Evolutionary conservation across 345 rosid species (phyloP).

Genomic region (Syzygium oleosum): DNA sequence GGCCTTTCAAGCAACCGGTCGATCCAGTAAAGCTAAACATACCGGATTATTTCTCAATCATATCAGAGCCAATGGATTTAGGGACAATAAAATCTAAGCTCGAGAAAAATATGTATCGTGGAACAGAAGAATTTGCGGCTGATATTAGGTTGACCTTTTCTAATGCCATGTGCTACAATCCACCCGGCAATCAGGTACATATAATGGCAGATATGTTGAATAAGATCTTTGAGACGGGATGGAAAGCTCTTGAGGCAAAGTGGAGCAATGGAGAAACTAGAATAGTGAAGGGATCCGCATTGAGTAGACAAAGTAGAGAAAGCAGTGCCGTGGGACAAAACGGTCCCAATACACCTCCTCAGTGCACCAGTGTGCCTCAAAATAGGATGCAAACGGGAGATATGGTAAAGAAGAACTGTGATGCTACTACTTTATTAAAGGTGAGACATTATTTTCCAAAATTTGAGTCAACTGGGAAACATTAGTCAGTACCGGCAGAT

Average conservation of each 20-base stretch:
- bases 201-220: slow-evolving; percentile 34
- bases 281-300: slow-evolving; percentile 9
- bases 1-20: slow-evolving; percentile 61
- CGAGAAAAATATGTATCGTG: slow-evolving; percentile 32
- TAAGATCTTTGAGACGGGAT: slow-evolving; percentile 43
- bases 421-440: slow-evolving; percentile 14
- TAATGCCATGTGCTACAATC: slow-evolving; percentile 84
- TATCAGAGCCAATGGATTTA: slow-evolving; percentile 77
- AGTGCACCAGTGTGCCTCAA: slow-evolving; percentile 13
- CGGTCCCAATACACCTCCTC: slow-evolving; percentile 25
- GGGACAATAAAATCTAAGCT: slow-evolving; percentile 64
- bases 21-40: slow-evolving; percentile 56
- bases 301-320: slow-evolving; percentile 16
- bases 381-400: slow-evolving; percentile 18
- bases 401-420: slow-evolving; percentile 11
- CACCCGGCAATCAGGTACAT: slow-evolving; percentile 48
- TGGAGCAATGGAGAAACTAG: slow-evolving; percentile 12
- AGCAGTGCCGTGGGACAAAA: slow-evolving; percentile 17
- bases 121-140: slow-evolving; percentile 58
- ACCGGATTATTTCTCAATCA: slow-evolving; percentile 78
- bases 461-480: neutral
- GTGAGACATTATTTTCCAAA: slow-evolving; percentile 13
- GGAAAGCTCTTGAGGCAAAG: slow-evolving; percentile 53
- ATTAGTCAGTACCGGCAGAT: neutral
- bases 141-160: slow-evolving; percentile 72